These are phyloP conservation scores for Zymoseptoria ardabiliae DNA, from an alignment of 2,329 filamentous ascomycete genomes.

Conservation along the genomic window DNA sequence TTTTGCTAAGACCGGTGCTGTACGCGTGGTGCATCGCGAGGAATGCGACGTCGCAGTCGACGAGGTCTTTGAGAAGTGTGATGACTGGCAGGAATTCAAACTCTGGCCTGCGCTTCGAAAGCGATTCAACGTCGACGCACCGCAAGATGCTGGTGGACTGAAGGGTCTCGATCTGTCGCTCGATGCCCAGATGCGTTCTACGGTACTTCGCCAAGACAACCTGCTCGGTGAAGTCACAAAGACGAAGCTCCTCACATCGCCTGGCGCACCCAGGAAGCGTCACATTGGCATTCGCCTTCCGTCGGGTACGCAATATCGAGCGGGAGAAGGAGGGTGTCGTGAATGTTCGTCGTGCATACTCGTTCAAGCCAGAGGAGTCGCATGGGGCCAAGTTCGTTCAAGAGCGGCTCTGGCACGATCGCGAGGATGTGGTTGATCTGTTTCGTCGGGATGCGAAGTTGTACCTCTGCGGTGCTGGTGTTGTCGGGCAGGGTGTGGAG, in stretches of 20 bases:
- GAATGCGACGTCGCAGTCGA: constrained; percentile 33
- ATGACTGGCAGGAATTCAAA: constrained; percentile 57
- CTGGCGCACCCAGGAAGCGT: constrained; percentile 50
- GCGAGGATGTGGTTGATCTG: constrained; percentile 38
- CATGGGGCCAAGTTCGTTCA: constrained; percentile 48
- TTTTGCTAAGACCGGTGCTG: constrained; percentile 45
- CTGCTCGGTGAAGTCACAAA: constrained; percentile 42
- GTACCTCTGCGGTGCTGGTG: constrained; percentile 53
- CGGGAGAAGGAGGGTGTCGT: constrained; percentile 59
- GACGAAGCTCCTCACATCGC: constrained; percentile 45
- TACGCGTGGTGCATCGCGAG: constrained; percentile 26
- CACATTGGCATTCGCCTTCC: constrained; percentile 41
- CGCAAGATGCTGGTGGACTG: constrained; percentile 3
- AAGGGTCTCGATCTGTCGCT: constrained; percentile 14
- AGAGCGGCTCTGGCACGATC: constrained; percentile 44
- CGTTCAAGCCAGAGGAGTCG: constrained; percentile 36
- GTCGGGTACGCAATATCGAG: constrained; percentile 52
- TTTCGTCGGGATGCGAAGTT: constrained; percentile 48
- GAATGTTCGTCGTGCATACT: constrained; percentile 55
- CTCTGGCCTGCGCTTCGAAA: constrained; percentile 47
- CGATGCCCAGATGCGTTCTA: not conserved
- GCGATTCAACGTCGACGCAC: constrained; percentile 23
- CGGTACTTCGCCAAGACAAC: not conserved
- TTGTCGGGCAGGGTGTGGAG: constrained; percentile 37
- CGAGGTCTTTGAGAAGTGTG: constrained; percentile 44